These are phyloP conservation scores for Zoysia matrella DNA, from an alignment of 202 grass and related monocot species.

Conservation along the genomic window DNA sequence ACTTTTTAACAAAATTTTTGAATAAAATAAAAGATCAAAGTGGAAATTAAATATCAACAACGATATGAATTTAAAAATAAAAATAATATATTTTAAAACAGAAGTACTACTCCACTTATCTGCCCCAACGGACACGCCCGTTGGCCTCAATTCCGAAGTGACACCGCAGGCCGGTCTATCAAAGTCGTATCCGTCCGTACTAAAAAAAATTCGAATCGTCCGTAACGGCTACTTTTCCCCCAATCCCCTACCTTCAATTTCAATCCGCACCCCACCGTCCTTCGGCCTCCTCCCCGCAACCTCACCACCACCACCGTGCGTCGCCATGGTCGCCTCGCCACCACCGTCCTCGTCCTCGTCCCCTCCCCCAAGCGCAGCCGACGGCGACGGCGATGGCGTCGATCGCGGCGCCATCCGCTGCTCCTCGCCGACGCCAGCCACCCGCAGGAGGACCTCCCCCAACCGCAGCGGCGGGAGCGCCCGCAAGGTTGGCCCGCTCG, in stretches of 20 bases:
- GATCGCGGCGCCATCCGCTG: constrained; percentile 23
- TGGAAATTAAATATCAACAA: too few relatives aligned
- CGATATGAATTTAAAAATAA: too few relatives aligned
- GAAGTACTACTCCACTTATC: too few relatives aligned
- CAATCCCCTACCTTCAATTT: constrained; percentile 8
- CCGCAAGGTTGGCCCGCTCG: constrained; percentile 49
- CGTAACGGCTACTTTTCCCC: constrained; percentile 48
- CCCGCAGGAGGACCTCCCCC: constrained; percentile 46
- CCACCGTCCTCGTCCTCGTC: constrained; percentile 19
- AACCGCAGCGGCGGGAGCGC: constrained; percentile 48
- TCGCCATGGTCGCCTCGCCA: constrained; percentile 41
- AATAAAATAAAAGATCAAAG: too few relatives aligned
- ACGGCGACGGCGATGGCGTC: background rate
- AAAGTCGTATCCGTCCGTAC: too few relatives aligned
- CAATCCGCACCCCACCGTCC: constrained; percentile 5
- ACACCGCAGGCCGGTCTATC: too few relatives aligned
- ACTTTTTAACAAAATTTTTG: too few relatives aligned
- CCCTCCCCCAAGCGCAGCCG: background rate
- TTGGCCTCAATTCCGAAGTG: too few relatives aligned
- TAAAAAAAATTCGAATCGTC: background rate
- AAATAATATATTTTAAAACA: too few relatives aligned
- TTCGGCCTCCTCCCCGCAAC: background rate
- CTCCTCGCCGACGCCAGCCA: constrained; percentile 37
- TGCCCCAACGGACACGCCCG: too few relatives aligned
- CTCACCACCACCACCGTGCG: background rate